These are phyloP conservation scores for Mortierella sp. DNA, from an alignment of 371 early-diverging fungal genomes.

Conservation along the genomic window DNA sequence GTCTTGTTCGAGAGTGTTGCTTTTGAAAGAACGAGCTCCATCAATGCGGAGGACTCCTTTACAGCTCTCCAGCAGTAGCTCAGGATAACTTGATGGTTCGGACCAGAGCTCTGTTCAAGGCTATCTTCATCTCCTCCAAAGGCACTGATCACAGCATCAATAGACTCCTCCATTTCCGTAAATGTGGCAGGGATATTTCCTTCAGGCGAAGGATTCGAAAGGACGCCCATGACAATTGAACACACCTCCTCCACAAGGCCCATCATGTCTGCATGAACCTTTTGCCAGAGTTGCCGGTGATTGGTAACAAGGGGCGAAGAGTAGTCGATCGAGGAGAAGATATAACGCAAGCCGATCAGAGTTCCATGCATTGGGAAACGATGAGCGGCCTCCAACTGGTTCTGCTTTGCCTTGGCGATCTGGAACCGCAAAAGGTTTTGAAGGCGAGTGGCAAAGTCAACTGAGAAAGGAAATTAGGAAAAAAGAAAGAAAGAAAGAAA, in stretches of 20 bases:
- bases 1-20: slow-evolving; percentile 34
- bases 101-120: slow-evolving; percentile 60
- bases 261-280: slow-evolving; percentile 57
- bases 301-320: slow-evolving; percentile 45
- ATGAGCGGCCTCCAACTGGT: slow-evolving; percentile 77
- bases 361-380: slow-evolving; percentile 81
- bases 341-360: slow-evolving; percentile 73
- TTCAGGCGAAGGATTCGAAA: slow-evolving; percentile 84
- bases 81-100: slow-evolving; percentile 86
- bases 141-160: slow-evolving; percentile 65
- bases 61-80: slow-evolving; percentile 94
- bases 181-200: slow-evolving; percentile 83
- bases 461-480: slow-evolving; percentile 11
- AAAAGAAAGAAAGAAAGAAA: not conserved
- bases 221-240: slow-evolving; percentile 71
- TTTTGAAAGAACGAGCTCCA: slow-evolving; percentile 49
- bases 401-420: slow-evolving; percentile 63
- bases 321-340: slow-evolving; percentile 69
- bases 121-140: slow-evolving; percentile 37
- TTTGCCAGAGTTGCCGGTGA: slow-evolving; percentile 57
- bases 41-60: slow-evolving; percentile 81
- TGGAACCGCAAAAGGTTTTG: slow-evolving; percentile 63
- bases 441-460: slow-evolving; percentile 61
- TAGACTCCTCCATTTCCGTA: slow-evolving; percentile 75
- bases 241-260: slow-evolving; percentile 62